Percentiles rank a stretch among this genome's conserved stretches.
These are phyloP conservation scores for Petunia hybrid DNA, from an alignment of 305 asterid species.

Conservation along the genomic window DNA sequence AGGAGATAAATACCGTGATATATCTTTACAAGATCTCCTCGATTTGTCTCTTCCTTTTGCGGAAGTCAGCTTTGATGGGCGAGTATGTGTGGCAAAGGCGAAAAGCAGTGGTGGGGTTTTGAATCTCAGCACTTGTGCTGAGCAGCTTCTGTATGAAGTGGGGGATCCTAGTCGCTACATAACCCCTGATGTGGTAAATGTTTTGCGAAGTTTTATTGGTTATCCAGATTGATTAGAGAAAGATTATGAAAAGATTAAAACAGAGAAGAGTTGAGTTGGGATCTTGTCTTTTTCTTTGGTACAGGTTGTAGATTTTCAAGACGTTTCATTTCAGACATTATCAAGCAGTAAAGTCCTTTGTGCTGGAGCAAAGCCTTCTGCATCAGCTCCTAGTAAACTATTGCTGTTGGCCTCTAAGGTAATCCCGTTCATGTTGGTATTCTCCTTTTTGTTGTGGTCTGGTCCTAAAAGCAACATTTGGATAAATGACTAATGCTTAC, in stretches of 20 bases:
- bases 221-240: constrained; percentile 28
- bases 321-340: constrained; percentile 74
- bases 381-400: constrained; percentile 60
- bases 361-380: constrained; percentile 84
- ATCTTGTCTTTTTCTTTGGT: constrained; percentile 34
- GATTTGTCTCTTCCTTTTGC: constrained; percentile 89
- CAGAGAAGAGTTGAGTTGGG: constrained; percentile 35
- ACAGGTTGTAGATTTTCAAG: constrained; percentile 79
- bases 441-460: constrained; percentile 8
- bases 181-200: constrained; percentile 91
- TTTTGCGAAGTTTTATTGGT: constrained; percentile 25
- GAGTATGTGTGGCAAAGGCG: constrained; percentile 76
- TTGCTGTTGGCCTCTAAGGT: constrained; percentile 87
- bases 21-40: constrained; percentile 75
- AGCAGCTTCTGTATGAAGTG: constrained; percentile 97
- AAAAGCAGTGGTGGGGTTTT: constrained; percentile 81
- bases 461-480: constrained; percentile 12
- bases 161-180: constrained; percentile 92
- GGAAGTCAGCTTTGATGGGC: constrained; percentile 77
- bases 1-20: constrained; percentile 85
- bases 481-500: background rate
- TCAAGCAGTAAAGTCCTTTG: constrained; percentile 83
- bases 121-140: constrained; percentile 74
- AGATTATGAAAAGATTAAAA: constrained; percentile 29
- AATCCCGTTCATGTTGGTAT: constrained; percentile 27